Conservation (phyloP, 805 yeast genomes). For the Komagataella phaffii region DNA sequence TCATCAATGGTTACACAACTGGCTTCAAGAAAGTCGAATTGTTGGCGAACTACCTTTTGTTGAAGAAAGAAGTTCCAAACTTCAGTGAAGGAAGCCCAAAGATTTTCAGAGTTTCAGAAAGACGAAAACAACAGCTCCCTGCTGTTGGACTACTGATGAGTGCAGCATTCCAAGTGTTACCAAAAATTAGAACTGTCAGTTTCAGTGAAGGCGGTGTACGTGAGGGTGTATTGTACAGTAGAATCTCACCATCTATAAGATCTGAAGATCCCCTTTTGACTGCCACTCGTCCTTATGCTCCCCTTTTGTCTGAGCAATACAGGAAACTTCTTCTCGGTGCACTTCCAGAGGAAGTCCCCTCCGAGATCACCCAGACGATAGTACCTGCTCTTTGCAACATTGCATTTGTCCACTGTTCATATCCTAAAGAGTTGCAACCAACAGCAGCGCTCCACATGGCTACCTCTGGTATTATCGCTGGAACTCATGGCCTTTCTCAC, state of each 20-base stretch:
- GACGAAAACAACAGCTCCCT: slow-evolving; percentile 55
- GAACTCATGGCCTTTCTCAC: slow-evolving; percentile 65
- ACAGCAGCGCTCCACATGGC: slow-evolving; percentile 63
- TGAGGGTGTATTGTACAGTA: slow-evolving; percentile 60
- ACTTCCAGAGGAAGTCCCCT: slow-evolving; percentile 44
- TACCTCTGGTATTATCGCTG: slow-evolving; percentile 62
- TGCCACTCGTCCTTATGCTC: slow-evolving; percentile 63
- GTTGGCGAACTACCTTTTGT: slow-evolving; percentile 35
- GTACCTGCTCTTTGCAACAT: slow-evolving; percentile 63
- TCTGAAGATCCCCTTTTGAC: slow-evolving; percentile 57
- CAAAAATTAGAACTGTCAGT: slow-evolving; percentile 45
- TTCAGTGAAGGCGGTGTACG: slow-evolving; percentile 71
- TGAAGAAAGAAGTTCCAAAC: slow-evolving; percentile 34
- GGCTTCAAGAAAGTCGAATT: slow-evolving; percentile 36
- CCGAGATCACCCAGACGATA: slow-evolving; percentile 41
- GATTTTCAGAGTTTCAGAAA: slow-evolving; percentile 51
- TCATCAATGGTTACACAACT: slow-evolving; percentile 57
- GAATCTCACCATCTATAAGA: slow-evolving; percentile 41
- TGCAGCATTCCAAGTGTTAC: slow-evolving; percentile 50
- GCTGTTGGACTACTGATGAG: slow-evolving; percentile 52
- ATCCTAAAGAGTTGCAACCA: slow-evolving; percentile 66
- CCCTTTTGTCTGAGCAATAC: slow-evolving; percentile 45
- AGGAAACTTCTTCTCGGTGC: slow-evolving; percentile 39
- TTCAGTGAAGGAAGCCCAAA: slow-evolving; percentile 20
- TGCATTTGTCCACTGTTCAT: slow-evolving; percentile 66